Evolutionary conservation across 1,284 basidiomycete species (phyloP), one percentile per base, ranked within the genome.

Genomic region (Irpex sp.): DNA sequence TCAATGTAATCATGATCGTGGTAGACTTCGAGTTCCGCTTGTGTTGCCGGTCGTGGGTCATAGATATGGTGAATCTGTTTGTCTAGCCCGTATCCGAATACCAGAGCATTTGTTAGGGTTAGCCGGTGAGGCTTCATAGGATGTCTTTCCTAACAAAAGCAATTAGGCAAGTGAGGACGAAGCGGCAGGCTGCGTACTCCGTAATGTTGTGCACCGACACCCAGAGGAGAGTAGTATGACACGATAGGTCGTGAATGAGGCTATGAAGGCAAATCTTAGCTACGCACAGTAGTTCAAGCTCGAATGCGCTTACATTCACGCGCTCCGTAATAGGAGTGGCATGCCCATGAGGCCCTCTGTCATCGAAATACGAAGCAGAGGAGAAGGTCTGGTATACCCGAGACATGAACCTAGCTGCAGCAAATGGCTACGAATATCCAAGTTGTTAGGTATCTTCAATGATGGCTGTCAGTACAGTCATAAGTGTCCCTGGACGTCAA

Each of bases 81-180:
- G 78, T 99, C 95, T 17, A 99, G 79, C 2, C 95, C 97, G 71
- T 99, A 99, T 0, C 95, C 97, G 73, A 97, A 86, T 4, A 99
- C 97, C 53, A 99, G 85, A 4, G 95, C 89, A 70, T 99, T 99
- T 5, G 97, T 98, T 57, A 99, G 77, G 2, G 95, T 96, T 8
- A 99, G 78, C 13, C 97, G 85, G 67, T 98, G 95, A 1, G 97
- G 97, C 73, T 98, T 97, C 97, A 99, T 99, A 2, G 97, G 97
- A 80, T 99, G 97, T 54, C 92, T 84, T 84, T 98, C 95, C 92
- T 96, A 73, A 35, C 26, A 26, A 61, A 37, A 19, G 2, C 58
- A 39, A 50, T 62, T 51, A 63, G 51, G 58, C 8, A 57, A 47
- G 36, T 55, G 17, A 50, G 57, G 19, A n/a, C 60, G 31, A 31